Base-by-base conservation (phyloP, 2,329 filamentous ascomycete genomes). In the Alternaria longipes region DNA sequence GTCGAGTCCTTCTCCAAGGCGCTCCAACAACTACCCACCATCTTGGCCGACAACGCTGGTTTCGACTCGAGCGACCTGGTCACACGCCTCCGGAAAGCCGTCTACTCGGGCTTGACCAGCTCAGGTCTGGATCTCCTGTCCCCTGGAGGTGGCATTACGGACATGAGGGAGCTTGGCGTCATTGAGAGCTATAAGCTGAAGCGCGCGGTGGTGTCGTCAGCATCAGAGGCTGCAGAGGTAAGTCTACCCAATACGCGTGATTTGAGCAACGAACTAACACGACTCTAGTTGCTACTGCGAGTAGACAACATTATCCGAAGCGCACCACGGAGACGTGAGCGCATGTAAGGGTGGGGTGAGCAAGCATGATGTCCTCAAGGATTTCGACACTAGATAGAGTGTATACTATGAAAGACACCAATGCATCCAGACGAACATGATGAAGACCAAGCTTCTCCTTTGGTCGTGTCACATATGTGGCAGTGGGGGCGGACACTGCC, bases 171-270 rank as follows among this genome's bases (percentile, higher is more conserved):
- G 73, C 79, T 97, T 49, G 95, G 95, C 45, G 94, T 99, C 28
- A 91, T 99, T 69, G 95, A 99, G 84, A 97, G 93, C 80, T 98
- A 97, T 86, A 99, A 99, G 86, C 83, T 99, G 78, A 99, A 99
- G 88, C 91, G 89, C 78, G 95, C 95, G n/a, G 95, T 99, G 56
- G 95, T 99, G 53, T 96, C 91, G 54, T 97, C 93, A 63, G 95
- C 95, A 22, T 96, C 93, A 60, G 95, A 99, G 82, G 95, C 95
- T 65, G 94, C 95, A 68, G 95, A 99, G 87, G 93, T 96, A 85
- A 84, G 89, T 79, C 34, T 42, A 56, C 34, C 47, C 20, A 61
- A 62, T 47, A 24, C 26, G 12, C n/a, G 24, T 36, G 41, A 18
- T 6, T 30, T 14, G 22, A 20, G 54, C 61, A 46, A 41, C 44